Base-by-base conservation (phyloP, 2,329 filamentous ascomycete species). In the Corynespora cassiicola region DNA sequence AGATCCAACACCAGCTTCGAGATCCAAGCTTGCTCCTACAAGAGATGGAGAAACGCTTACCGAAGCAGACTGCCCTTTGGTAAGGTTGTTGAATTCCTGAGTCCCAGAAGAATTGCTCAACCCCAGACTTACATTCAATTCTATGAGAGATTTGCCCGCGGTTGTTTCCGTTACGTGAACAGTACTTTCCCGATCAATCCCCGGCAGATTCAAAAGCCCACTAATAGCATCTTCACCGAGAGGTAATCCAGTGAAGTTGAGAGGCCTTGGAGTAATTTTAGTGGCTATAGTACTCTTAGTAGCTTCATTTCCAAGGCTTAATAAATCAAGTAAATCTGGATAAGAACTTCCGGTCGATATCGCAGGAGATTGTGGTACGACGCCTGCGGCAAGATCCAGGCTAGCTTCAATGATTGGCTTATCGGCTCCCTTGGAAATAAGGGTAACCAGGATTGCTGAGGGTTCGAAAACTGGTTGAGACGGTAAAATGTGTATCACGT, bases 161-260 rank as follows among this genome's bases (percentile, higher is more conserved):
- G n/a, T n/a, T n/a, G n/a, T n/a, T n/a, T n/a, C n/a, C n/a, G n/a
- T n/a, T n/a, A n/a, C n/a, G n/a, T n/a, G n/a, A n/a, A n/a, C n/a
- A n/a, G n/a, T n/a, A n/a, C n/a, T n/a, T n/a, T n/a, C n/a, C n/a
- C n/a, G n/a, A n/a, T n/a, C n/a, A n/a, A n/a, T n/a, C n/a, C n/a
- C n/a, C n/a, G n/a, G n/a, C n/a, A n/a, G n/a, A n/a, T n/a, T n/a
- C 30, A 32, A 7, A 32, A 22, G 6, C 30, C 30, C 18, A 14
- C 30, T 5, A 32, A 21, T 32, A 32, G 11, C 16, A n/a, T n/a
- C n/a, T n/a, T n/a, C n/a, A n/a, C 19, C 17, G 14, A 23, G 17
- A 7, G 19, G 23, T 32, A 32, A 15, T 14, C 11, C 23, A 6
- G 19, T 20, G 23, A 28, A n/a, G 10, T 28, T 12, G 7, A 28